Conservation (phyloP, 75 land plant genomes). For the Pinus taeda region DNA sequence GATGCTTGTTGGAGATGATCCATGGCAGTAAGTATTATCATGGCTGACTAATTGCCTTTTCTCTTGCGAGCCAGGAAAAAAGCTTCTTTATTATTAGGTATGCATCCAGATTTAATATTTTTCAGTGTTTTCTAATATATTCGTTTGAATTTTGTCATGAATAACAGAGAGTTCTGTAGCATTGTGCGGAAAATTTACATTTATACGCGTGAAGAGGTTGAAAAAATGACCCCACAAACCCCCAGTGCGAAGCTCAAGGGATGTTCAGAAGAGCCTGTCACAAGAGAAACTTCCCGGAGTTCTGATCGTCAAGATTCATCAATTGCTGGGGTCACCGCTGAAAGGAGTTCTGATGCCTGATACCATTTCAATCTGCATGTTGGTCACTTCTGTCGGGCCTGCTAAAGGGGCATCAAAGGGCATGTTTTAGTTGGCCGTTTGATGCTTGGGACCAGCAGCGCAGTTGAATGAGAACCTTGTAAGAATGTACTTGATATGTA, state of each 20-base stretch:
- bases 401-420: neutral
- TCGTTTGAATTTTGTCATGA: conserved; percentile 2
- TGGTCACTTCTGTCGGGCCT: neutral
- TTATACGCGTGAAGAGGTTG: conserved; percentile 44
- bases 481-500: conserved; percentile 6
- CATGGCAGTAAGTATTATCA: conserved; percentile 51
- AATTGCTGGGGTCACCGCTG: neutral
- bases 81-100: neutral
- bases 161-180: conserved; percentile 52
- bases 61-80: neutral
- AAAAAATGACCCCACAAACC: conserved; percentile 30
- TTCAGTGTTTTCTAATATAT: neutral
- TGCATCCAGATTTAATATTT: neutral
- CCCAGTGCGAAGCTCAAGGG: conserved; percentile 11
- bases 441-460: neutral
- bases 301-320: conserved; percentile 13
- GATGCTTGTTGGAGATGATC: conserved; percentile 77
- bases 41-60: neutral
- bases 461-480: neutral
- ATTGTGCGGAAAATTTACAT: conserved; percentile 56
- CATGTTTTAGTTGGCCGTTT: conserved; percentile 2
- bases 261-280: neutral
- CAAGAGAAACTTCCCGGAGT: conserved; percentile 6
- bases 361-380: conserved; percentile 5
- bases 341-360: conserved; percentile 6